These are phyloP conservation scores for Phascolomyces articulosus DNA, from an alignment of 371 early-diverging fungal genomes.

Conservation along the genomic window DNA sequence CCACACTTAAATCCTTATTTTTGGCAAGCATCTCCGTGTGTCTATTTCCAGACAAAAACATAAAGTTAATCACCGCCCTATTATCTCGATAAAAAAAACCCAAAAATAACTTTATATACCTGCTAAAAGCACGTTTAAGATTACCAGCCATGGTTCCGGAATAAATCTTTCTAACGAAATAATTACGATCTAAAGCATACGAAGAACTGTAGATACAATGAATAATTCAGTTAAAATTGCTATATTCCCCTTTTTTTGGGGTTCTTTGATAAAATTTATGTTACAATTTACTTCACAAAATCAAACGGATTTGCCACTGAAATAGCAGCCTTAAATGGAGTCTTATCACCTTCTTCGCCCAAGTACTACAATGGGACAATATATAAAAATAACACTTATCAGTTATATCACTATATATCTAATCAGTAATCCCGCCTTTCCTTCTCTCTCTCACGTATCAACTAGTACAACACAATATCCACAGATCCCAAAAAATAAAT, in stretches of 20 bases:
- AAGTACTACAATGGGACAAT: conserved; percentile 65
- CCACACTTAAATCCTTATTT: conserved; percentile 54
- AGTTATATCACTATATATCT: no score
- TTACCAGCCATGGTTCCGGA: conserved; percentile 72
- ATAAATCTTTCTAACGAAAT: conserved; percentile 63
- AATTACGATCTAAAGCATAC: conserved; percentile 25
- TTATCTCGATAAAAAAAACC: no score
- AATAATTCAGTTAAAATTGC: not conserved
- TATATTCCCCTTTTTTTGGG: not conserved
- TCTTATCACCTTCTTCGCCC: conserved; percentile 82
- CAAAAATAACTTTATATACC: not conserved
- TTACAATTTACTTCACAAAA: conserved; percentile 48
- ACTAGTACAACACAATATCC: not conserved
- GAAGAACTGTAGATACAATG: conserved; percentile 26
- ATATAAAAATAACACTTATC: no score
- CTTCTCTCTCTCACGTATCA: no score
- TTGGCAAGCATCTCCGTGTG: conserved; percentile 63
- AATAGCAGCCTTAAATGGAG: conserved; percentile 75
- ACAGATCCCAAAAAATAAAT: no score
- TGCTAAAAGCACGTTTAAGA: conserved; percentile 63
- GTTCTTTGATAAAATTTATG: not conserved
- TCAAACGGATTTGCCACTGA: conserved; percentile 91
- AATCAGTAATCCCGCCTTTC: no score
- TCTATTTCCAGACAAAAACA: conserved; percentile 13
- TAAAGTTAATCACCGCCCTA: no score